These are phyloP conservation scores for Aspergillus sclerotiicarbonarius DNA, from an alignment of 495 filamentous ascomycete genomes.

Conservation along the genomic window DNA sequence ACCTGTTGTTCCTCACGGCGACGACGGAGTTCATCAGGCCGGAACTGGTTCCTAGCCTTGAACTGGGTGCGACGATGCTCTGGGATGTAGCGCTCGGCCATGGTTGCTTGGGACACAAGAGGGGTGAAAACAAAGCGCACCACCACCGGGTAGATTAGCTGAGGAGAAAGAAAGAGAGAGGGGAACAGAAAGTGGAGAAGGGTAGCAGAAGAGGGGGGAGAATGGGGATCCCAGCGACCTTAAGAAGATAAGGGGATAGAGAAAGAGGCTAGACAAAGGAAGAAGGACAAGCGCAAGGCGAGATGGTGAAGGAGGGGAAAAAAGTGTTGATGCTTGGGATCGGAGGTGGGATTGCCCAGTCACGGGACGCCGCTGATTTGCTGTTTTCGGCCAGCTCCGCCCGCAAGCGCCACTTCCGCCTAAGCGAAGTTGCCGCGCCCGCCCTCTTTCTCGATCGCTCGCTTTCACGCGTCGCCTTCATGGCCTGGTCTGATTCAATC, in stretches of 20 bases:
- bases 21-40: conserved; percentile 96
- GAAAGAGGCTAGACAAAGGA: conserved; percentile 24
- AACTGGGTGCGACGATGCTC: conserved; percentile 98
- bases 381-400: conserved; percentile 19
- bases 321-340: conserved; percentile 24
- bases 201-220: conserved; percentile 16
- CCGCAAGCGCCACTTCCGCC: conserved; percentile 24
- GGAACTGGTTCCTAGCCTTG: conserved; percentile 98
- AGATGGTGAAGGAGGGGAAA: conserved; percentile 24
- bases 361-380: conserved; percentile 21
- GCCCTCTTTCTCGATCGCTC: no score
- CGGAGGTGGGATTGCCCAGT: conserved; percentile 23
- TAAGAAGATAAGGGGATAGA: conserved; percentile 38
- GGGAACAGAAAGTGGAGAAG: conserved; percentile 16
- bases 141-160: conserved; percentile 17
- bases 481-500: no score
- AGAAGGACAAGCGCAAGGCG: conserved; percentile 13
- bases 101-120: conserved; percentile 52
- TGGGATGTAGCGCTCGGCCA: conserved; percentile 98
- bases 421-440: conserved; percentile 30
- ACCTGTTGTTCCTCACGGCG: conserved; percentile 99
- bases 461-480: no score
- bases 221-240: conserved; percentile 23
- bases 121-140: conserved; percentile 35
- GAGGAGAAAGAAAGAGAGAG: conserved; percentile 25